Evolutionary conservation across 345 rosid species (phyloP).

Genomic region (Salix arbutifolia): DNA sequence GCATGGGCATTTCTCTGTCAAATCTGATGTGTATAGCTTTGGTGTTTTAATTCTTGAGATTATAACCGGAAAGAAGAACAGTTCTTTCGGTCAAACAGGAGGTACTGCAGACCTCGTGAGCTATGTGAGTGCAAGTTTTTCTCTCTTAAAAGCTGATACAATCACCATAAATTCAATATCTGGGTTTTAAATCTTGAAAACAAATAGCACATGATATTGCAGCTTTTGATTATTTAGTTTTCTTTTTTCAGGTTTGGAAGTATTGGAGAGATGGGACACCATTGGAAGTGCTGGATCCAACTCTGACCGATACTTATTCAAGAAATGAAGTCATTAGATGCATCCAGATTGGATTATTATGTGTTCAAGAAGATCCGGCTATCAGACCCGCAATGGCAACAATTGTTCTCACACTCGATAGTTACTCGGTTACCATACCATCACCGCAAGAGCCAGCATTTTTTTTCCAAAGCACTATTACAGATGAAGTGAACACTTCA

Average conservation of each 20-base stretch:
- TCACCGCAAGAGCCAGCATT: conserved; percentile 37
- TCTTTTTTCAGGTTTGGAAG: conserved; percentile 46
- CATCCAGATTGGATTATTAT: conserved; percentile 52
- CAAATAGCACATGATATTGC: background rate
- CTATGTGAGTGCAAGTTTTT: conserved; percentile 5
- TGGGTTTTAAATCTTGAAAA: background rate
- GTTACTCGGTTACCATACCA: conserved; percentile 36
- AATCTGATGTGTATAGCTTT: conserved; percentile 9
- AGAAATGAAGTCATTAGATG: conserved; percentile 43
- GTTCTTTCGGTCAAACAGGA: conserved; percentile 5
- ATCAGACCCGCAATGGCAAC: conserved; percentile 47
- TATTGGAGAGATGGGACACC: conserved; percentile 48
- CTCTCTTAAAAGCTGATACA: background rate
- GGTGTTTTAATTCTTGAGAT: conserved; percentile 24
- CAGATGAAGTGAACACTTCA: background rate
- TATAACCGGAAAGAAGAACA: conserved; percentile 18
- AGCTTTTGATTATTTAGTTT: background rate
- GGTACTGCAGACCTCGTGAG: conserved; percentile 13
- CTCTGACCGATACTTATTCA: conserved; percentile 24
- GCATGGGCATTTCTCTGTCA: conserved; percentile 21
- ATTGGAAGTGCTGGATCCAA: conserved; percentile 45
- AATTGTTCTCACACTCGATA: conserved; percentile 42
- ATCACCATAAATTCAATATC: background rate
- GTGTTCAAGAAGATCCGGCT: conserved; percentile 58
- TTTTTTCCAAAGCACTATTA: conserved; percentile 11